Evolutionary conservation across 2,329 filamentous ascomycete species (phyloP).

Genomic region (Aspergillus chevalieri): DNA sequence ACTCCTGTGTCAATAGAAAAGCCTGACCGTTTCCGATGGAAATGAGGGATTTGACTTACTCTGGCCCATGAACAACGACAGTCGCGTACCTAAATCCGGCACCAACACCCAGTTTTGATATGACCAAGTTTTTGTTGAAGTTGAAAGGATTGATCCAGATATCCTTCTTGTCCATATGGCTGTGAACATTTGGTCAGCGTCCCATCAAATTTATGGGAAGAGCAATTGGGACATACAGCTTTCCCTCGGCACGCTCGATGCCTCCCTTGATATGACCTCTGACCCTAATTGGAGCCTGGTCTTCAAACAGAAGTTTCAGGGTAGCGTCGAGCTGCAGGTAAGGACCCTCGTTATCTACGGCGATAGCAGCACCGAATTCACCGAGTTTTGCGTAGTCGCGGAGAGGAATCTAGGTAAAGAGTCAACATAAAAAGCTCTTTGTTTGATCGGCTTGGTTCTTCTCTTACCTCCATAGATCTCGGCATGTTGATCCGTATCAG

Average conservation of each 20-base stretch:
- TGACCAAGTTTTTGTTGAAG: not conserved
- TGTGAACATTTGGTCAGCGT: not conserved
- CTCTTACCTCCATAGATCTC: not conserved
- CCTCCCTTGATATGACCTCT: not conserved
- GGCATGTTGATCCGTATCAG: not conserved
- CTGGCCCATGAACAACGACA: not conserved
- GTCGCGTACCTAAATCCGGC: not conserved
- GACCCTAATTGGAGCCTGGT: not conserved
- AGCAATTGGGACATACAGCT: not conserved
- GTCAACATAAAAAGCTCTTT: not conserved
- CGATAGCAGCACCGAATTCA: not conserved
- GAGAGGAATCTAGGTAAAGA: not conserved
- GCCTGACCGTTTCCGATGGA: not conserved
- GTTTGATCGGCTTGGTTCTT: not conserved
- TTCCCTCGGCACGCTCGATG: not conserved
- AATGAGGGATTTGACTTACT: not conserved
- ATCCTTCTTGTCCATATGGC: not conserved
- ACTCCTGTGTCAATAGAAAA: not conserved
- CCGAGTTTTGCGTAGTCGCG: not conserved
- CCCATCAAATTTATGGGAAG: not conserved
- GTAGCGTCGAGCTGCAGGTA: not conserved
- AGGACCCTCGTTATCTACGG: not conserved
- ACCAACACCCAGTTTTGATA: not conserved
- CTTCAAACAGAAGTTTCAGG: not conserved
- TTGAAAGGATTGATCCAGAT: not conserved